These are phyloP conservation scores for Cyberlindnera lachancei DNA, from an alignment of 805 yeast species.

Conservation along the genomic window DNA sequence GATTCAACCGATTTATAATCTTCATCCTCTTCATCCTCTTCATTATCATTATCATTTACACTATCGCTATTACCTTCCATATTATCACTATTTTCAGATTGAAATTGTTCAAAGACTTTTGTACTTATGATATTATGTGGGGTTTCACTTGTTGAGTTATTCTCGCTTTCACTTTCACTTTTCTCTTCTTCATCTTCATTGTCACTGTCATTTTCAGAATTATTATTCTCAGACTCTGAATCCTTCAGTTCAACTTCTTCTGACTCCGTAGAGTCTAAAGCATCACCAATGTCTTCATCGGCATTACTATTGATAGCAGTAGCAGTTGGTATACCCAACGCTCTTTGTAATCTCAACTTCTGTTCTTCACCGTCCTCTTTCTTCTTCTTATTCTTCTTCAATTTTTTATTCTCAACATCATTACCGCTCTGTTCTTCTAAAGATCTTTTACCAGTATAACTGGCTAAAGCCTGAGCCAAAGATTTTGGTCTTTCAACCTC, in stretches of 20 bases:
- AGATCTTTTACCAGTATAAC: constrained; percentile 20
- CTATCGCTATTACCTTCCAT: constrained; percentile 32
- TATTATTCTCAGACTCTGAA: background rate
- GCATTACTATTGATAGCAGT: no score
- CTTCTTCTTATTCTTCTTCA: constrained; percentile 18
- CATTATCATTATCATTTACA: constrained; percentile 18
- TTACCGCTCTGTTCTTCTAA: no score
- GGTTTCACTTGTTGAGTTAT: constrained; percentile 5
- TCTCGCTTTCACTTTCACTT: background rate
- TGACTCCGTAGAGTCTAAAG: constrained; percentile 1
- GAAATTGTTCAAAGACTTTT: constrained; percentile 17
- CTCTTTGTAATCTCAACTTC: no score
- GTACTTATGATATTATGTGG: constrained; percentile 17
- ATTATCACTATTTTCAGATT: constrained; percentile 13
- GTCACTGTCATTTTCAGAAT: background rate
- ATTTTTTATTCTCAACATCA: constrained; percentile 6
- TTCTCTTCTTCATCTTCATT: constrained; percentile 1
- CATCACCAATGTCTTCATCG: constrained; percentile 6
- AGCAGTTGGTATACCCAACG: no score
- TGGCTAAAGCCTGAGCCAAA: constrained; percentile 20
- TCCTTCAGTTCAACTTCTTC: background rate
- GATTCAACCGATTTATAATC: no score
- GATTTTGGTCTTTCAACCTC: constrained; percentile 10
- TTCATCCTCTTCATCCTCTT: constrained; percentile 12
- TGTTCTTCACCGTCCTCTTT: constrained; percentile 1